Base-by-base conservation (phyloP, 352 stramenopile species). In the Pythium biforme region DNA sequence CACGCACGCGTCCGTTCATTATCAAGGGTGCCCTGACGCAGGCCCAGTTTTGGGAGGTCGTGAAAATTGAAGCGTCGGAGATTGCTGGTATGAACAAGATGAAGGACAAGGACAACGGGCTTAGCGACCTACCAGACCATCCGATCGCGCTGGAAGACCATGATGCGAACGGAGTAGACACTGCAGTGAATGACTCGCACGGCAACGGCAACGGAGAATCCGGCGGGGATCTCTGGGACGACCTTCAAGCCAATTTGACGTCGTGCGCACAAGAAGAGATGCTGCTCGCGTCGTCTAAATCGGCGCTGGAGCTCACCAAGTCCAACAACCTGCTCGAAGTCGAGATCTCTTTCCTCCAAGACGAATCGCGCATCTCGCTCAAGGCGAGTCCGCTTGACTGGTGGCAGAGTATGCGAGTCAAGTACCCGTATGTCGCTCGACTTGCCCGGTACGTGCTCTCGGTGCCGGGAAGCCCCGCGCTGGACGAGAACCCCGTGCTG, bases 321-420 rank as follows among this genome's bases (percentile, higher is more conserved):
- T 89, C 81, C 4, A 89, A 68, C n/a, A 92, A 90, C 46, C 66
- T 90, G 50, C 57, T 92, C 4, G 81, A 92, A 62, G 77, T 92
- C 22, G 83, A 92, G 64, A 83, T 92, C 5, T 89, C 81, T 11
- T 90, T 89, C 48, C 87, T 90, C 41, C 81, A 89, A 34, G 83
- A 90, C 64, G 83, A 90, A 68, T 66, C 67, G 0, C 70, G 71
- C 14, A 88, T 92, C 33, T 70, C 65, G 31, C 59, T 92, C 41
- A 71, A 73, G 25, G 75, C 73, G 7, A 92, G 88, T 33, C 81
- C 83, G 10, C 74, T 90, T 12, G 81, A 89, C 58, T 90, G 81
- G 83, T 92, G 83, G 83, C 79, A 88, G 51, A 80, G 56, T 45
- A 78, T 88, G 77, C 78, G 79, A 8, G 73, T 89, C 64, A 90